These are phyloP conservation scores for Penstemon eatonii DNA, from an alignment of 257 asterid species.

Conservation along the genomic window DNA sequence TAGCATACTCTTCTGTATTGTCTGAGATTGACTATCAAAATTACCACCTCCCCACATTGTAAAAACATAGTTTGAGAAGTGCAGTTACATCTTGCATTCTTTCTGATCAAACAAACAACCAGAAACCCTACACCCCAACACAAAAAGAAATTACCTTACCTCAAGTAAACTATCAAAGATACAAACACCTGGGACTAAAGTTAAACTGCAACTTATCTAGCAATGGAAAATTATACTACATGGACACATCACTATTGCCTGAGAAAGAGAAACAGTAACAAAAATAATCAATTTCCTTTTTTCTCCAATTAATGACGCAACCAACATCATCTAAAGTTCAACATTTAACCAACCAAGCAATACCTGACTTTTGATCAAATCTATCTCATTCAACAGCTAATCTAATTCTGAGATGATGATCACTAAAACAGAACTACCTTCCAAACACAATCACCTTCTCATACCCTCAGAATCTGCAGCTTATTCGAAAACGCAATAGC, in stretches of 20 bases:
- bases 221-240: constrained; percentile 20
- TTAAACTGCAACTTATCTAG: constrained; percentile 2
- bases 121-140: background rate
- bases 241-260: constrained; percentile 23
- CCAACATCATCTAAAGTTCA: constrained; percentile 31
- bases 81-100: background rate
- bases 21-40: constrained; percentile 2
- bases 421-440: constrained; percentile 37
- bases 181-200: background rate
- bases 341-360: constrained; percentile 32
- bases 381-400: constrained; percentile 30
- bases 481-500: constrained; percentile 94
- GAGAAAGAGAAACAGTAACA: constrained; percentile 17
- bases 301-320: constrained; percentile 30
- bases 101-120: constrained; percentile 1
- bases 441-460: constrained; percentile 44
- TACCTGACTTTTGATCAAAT: constrained; percentile 22
- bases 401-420: constrained; percentile 29
- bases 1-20: background rate
- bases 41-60: background rate
- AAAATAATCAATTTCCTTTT: constrained; percentile 23
- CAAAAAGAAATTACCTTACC: background rate
- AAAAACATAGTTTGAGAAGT: background rate
- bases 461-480: constrained; percentile 97
- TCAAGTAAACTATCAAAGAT: constrained; percentile 24